Conservation (phyloP, 2,329 filamentous ascomycete genomes). For the Colletotrichum sp. region DNA sequence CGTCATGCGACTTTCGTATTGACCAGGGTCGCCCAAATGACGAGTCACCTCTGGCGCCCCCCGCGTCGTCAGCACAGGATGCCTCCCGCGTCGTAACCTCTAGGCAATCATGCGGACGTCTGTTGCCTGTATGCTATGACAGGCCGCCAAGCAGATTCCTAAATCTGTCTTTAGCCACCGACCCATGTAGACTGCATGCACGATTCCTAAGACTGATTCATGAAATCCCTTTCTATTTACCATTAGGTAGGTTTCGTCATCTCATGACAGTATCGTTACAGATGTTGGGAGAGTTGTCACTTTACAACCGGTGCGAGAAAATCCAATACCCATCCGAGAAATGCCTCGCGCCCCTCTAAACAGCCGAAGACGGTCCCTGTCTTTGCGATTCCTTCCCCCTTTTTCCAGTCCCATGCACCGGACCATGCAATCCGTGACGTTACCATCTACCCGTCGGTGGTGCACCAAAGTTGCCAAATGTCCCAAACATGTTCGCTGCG, state of each 20-base stretch:
- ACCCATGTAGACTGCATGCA: neutral
- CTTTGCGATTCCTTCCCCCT: neutral
- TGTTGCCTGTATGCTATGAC: neutral
- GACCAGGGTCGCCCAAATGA: neutral
- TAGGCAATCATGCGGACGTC: neutral
- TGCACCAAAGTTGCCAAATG: constrained; percentile 21
- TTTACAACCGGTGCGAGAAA: neutral
- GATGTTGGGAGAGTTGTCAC: constrained; percentile 10
- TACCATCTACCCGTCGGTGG: constrained; percentile 19
- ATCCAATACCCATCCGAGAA: neutral
- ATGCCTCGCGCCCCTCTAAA: neutral
- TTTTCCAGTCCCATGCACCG: neutral
- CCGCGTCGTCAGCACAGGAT: neutral
- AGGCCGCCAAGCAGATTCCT: neutral
- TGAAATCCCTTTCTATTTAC: constrained; percentile 4
- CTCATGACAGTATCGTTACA: constrained; percentile 19
- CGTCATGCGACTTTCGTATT: neutral
- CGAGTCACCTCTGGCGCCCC: neutral
- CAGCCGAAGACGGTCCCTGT: neutral
- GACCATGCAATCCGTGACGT: neutral
- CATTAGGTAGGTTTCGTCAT: constrained; percentile 16
- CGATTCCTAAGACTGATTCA: neutral
- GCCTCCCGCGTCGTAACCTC: neutral
- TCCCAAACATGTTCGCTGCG: constrained; percentile 15
- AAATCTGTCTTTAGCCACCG: neutral